These are phyloP conservation scores for Hyphodiscus sp. DNA, from an alignment of 2,329 filamentous ascomycete genomes.

Conservation along the genomic window DNA sequence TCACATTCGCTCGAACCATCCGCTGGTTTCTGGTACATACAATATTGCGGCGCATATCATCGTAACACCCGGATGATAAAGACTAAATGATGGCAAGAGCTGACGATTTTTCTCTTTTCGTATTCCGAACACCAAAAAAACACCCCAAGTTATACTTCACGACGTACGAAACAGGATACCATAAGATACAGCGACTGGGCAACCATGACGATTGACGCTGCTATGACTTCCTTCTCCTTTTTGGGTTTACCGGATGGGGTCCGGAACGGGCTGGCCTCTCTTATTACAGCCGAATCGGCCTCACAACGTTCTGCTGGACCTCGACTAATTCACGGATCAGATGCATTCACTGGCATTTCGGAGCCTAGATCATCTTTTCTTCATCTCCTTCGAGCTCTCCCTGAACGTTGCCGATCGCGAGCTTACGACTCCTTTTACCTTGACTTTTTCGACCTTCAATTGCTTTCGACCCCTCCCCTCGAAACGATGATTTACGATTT, in stretches of 20 bases:
- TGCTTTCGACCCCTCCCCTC: not conserved
- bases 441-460: not conserved
- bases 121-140: conserved; percentile 20
- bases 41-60: not conserved
- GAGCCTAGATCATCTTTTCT: not conserved
- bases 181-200: conserved; percentile 29
- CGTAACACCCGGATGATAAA: not conserved
- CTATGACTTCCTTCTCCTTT: conserved; percentile 20
- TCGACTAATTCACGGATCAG: not conserved
- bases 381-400: not conserved
- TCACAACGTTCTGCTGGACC: not conserved
- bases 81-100: not conserved
- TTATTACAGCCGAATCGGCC: not conserved
- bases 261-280: not conserved
- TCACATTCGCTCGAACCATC: not conserved
- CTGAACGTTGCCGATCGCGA: not conserved
- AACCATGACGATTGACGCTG: conserved; percentile 31
- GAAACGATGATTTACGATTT: not conserved
- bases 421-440: not conserved
- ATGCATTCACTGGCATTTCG: not conserved
- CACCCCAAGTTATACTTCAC: conserved; percentile 1
- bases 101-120: conserved; percentile 18
- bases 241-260: not conserved
- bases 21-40: not conserved
- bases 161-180: conserved; percentile 25